Evolutionary conservation across 1,284 basidiomycete species (phyloP).

Genomic region (Spongiforma sp.): DNA sequence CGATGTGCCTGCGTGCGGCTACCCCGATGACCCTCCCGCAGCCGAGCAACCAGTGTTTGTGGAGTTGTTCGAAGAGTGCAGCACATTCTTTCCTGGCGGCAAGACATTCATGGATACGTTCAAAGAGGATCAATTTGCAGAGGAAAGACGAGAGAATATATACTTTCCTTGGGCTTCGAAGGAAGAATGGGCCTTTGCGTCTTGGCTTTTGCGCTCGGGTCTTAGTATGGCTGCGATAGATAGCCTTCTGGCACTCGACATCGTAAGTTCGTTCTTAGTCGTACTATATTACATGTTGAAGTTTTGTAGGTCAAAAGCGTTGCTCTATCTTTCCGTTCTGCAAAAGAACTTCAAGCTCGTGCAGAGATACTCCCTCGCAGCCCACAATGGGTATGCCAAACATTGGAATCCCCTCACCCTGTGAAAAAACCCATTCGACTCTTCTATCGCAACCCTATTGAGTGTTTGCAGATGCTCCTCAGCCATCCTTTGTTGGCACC

Average conservation of each 20-base stretch:
- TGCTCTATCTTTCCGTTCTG: neutral
- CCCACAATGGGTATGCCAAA: neutral
- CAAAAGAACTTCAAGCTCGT: neutral
- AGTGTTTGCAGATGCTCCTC: neutral
- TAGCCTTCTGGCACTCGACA: neutral
- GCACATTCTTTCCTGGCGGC: neutral
- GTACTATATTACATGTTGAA: neutral
- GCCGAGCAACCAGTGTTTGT: neutral
- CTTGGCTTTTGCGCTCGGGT: neutral
- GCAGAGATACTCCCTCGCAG: neutral
- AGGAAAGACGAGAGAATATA: neutral
- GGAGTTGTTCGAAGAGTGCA: neutral
- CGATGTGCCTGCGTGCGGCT: too few relatives aligned
- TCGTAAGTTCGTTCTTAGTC: neutral
- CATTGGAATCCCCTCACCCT: neutral
- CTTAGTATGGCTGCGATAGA: neutral
- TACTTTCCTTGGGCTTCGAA: neutral
- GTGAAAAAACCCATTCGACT: neutral
- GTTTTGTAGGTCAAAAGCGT: neutral
- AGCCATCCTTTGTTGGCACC: neutral
- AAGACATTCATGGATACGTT: neutral
- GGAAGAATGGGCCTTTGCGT: neutral
- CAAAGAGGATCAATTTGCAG: neutral
- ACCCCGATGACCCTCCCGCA: too few relatives aligned
- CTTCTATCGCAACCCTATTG: neutral